A percentile compares a stretch with the other conserved stretches of the same genome.
phyloP scores from a whole-genome alignment of 2,329 filamentous ascomycete species.

The Fusarium bulbicola region DNA sequence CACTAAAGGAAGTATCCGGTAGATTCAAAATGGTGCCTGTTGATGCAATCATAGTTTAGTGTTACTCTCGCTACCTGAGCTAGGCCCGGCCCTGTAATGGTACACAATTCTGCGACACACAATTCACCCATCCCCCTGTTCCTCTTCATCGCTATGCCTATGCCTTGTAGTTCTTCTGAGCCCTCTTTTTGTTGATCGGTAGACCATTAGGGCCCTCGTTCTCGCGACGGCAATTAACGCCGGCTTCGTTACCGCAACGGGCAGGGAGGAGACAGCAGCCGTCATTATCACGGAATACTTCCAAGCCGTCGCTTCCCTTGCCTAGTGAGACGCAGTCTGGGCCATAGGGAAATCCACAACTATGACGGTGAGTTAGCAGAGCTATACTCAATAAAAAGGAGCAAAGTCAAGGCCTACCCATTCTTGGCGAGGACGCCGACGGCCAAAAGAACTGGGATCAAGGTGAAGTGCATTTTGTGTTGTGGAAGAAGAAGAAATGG shows the following conservation, averaged over 20 bases:
- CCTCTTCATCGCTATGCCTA: background rate
- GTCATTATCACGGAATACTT: background rate
- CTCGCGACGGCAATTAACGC: background rate
- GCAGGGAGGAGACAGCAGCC: background rate
- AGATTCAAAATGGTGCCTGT: no score
- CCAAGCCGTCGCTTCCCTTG: background rate
- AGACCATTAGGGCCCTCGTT: background rate
- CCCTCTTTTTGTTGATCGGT: background rate
- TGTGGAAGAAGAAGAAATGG: background rate
- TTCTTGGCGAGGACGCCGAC: background rate
- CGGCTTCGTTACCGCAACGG: background rate
- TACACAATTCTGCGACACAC: background rate
- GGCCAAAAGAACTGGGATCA: background rate
- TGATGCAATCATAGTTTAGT: background rate
- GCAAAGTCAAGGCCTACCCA: background rate
- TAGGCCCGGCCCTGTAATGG: background rate
- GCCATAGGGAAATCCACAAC: background rate
- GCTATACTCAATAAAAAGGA: background rate
- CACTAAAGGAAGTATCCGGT: fast-evolving
- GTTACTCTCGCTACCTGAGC: background rate
- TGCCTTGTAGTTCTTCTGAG: background rate
- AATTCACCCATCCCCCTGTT: background rate
- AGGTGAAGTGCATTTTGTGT: background rate
- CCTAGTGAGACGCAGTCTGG: background rate
- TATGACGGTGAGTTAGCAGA: background rate